Base-by-base conservation (phyloP, 129 eudicot genomes). In the Flaveria linearis region DNA sequence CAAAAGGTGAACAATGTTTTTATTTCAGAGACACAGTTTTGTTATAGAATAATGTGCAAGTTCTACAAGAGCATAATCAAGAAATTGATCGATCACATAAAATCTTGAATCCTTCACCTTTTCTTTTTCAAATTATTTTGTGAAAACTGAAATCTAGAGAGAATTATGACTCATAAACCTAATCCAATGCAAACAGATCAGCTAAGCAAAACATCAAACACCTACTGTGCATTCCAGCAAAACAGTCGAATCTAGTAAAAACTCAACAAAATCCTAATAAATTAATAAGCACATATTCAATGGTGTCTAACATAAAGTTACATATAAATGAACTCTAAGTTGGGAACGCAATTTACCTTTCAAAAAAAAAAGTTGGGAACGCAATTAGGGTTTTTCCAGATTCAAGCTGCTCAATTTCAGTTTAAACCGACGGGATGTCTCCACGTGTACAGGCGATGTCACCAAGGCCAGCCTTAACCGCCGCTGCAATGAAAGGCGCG, bases 131-230 rank as follows among this genome's bases (percentile, higher is more conserved):
- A 33, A 33, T n/a, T 2, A n/a, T 9, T 7, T 66, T 66, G 9
- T 1, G 4, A 16, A 1, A 4, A 28, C 26, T 62, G 17, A 13
- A 13, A 64, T 14, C 71, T 70, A 49, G 43, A 43, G 23, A n/a
- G 9, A 2, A 9, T 9, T 8, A 45, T 45, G 49, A 11, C 12
- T n/a, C 2, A 7, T 1, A n/a, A 52, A 3, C 1, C 60, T 2
- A 14, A 10, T 52, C 17, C 6, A n/a, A 52, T 52, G 23, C 17
- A n/a, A n/a, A n/a, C 5, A 51, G 7, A 51, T 8, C 18, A 52
- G 23, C 5, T 16, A n/a, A 46, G 30, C 76, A 78, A 68, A 46
- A 58, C 63, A 46, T 70, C 82, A 60, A 78, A 70, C 76, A 78
- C 76, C 82, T 70, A 13, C 13, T 13, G 76, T 10, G 76, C 76